phyloP scores from a whole-genome alignment of 2,329 filamentous ascomycete genomes.

The Domatiomyces catenatus region DNA sequence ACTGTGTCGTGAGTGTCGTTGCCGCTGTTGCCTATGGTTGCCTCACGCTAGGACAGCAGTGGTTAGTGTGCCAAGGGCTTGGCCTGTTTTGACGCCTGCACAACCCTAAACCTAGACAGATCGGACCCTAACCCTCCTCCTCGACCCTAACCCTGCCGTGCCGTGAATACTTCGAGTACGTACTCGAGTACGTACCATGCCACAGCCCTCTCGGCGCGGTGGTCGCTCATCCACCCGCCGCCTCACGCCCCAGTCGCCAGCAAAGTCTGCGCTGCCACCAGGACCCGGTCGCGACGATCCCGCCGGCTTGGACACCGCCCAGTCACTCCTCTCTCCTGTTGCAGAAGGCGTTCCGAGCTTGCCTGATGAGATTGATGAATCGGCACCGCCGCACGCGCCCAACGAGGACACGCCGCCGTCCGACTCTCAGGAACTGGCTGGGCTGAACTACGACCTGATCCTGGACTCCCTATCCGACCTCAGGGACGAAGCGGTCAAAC shows the following conservation, averaged over 20 bases:
- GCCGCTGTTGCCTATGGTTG: background rate
- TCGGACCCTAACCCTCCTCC: background rate
- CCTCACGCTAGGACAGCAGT: background rate
- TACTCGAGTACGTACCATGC: background rate
- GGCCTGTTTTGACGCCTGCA: background rate
- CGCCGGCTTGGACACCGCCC: conserved; percentile 5
- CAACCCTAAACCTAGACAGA: background rate
- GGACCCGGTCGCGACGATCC: conserved; percentile 1
- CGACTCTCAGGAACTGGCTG: background rate
- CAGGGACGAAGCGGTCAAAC: conserved; percentile 4
- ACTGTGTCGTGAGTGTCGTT: too few relatives aligned
- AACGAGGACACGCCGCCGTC: background rate
- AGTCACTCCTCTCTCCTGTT: conserved; percentile 3
- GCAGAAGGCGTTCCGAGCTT: conserved; percentile 1
- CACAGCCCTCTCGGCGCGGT: background rate
- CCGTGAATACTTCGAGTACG: background rate
- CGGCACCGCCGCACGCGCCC: conserved; percentile 1
- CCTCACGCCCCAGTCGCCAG: conserved; percentile 8
- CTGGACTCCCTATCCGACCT: conserved; percentile 9
- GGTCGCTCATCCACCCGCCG: conserved; percentile 8
- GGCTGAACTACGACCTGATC: conserved; percentile 6
- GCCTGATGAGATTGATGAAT: background rate
- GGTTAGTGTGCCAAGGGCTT: background rate
- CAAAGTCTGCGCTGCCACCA: background rate
- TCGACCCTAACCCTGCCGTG: background rate